Base-by-base conservation (phyloP, 1,284 basidiomycete genomes). In the Mrakiaceae sp. region DNA sequence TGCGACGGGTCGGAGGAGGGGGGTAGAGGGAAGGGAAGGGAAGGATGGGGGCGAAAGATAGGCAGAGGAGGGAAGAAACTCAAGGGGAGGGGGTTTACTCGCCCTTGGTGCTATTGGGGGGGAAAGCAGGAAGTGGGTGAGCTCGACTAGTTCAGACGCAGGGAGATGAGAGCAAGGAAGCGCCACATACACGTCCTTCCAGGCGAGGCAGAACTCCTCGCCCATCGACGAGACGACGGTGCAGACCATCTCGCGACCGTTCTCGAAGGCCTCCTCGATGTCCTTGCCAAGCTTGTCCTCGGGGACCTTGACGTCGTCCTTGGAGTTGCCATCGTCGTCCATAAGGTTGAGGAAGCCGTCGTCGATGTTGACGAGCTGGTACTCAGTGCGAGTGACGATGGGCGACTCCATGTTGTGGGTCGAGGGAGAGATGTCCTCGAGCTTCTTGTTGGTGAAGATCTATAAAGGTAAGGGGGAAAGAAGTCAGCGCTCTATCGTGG, bases 401-500 rank as follows among this genome's bases (percentile, higher is more conserved):
- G 65, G 65, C 44, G 65, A 51, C 65, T 66, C 65, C 65, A 66
- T 90, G 82, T 96, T 96, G 84, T 96, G 92, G 74, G 91, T 96
- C 74, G 96, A 98, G 75, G 95, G 95, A 72, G 81, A 95, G 78
- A 98, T 94, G 84, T 98, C 95, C 84, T 98, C 95, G 78, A 90
- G 73, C 82, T 96, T 96, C 84, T 94, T 94, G 73, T 83, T 84
- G 71, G 92, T 96, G 83, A 96, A 96, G 79, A 96, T 95, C 91
- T 93, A 71, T 7, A 49, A 27, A 8, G 14, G 14, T 44, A 11
- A 11, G 39, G 52, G 12, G n/a, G 12, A 54, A 50, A 50, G 39
- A 66, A 57, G 53, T 51, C 42, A 27, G 44, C 56, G 27, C 27
- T 27, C 27, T 27, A 27, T 27, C 27, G 27, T 27, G 27, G 27